phyloP scores from a whole-genome alignment of 306 rosid species.

The Cucumis hystrix region DNA sequence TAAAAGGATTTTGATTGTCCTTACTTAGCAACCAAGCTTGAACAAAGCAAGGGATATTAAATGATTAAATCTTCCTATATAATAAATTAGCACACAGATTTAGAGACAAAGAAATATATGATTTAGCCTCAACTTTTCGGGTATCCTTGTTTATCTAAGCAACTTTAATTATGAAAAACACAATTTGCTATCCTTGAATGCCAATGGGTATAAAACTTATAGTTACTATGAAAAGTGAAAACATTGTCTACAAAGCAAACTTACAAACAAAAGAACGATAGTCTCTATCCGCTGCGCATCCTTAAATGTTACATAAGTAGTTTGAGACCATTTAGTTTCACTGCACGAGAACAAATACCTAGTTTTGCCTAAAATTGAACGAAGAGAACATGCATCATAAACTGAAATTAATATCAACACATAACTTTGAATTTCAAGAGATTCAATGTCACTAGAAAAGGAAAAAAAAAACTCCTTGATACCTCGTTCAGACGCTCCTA shows the following conservation, averaged over 20 bases:
- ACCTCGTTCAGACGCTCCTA: constrained; percentile 90
- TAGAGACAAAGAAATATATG: no score
- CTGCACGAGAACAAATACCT: constrained; percentile 21
- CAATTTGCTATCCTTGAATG: no score
- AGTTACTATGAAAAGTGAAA: neutral
- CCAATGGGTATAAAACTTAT: neutral
- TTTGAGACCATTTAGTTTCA: constrained; percentile 78
- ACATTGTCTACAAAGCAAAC: constrained; percentile 9
- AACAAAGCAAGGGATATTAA: no score
- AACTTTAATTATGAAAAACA: no score
- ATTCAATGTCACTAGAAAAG: constrained; percentile 81
- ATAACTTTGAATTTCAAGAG: constrained; percentile 70
- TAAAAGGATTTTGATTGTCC: neutral
- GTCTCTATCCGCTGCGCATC: constrained; percentile 87
- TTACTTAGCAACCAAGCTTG: no score
- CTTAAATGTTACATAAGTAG: constrained; percentile 83
- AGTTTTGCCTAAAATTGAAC: neutral
- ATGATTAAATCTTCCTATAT: no score
- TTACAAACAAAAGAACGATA: constrained; percentile 81
- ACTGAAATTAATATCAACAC: constrained; percentile 2
- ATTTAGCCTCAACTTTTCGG: no score
- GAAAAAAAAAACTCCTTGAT: constrained; percentile 83
- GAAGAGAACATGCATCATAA: neutral
- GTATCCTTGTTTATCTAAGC: no score
- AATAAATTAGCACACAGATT: no score